Conservation (phyloP, 1,284 basidiomycete genomes). For the Naganishia cerealis region DNA sequence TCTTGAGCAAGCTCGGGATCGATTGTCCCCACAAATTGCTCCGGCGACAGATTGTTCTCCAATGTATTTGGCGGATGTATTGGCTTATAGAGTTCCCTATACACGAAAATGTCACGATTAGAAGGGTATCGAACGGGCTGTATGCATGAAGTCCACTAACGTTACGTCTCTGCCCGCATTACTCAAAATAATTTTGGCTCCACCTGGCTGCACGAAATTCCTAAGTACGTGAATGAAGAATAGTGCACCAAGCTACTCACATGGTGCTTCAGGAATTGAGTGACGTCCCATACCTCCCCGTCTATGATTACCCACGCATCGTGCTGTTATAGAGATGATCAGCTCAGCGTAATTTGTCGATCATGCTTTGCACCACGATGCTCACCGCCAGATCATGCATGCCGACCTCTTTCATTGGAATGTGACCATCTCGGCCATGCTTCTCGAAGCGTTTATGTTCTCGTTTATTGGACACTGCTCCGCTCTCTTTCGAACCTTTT, state of each 20-base stretch:
- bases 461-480: slow-evolving; percentile 12
- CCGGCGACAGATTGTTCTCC: slow-evolving; percentile 49
- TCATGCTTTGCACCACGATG: not conserved
- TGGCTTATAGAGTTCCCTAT: slow-evolving; percentile 39
- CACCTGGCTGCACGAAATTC: slow-evolving; percentile 51
- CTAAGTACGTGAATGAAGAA: not conserved
- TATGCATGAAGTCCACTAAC: slow-evolving; percentile 45
- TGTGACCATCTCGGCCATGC: slow-evolving; percentile 30
- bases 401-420: slow-evolving; percentile 39
- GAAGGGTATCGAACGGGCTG: not conserved
- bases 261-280: slow-evolving; percentile 66
- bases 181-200: slow-evolving; percentile 56
- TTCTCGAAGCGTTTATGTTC: slow-evolving; percentile 11
- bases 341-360: not conserved
- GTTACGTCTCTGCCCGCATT: slow-evolving; percentile 60
- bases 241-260: slow-evolving; percentile 4
- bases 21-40: slow-evolving; percentile 69
- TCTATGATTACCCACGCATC: slow-evolving; percentile 43
- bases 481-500: slow-evolving; percentile 20
- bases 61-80: slow-evolving; percentile 48
- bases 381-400: slow-evolving; percentile 37
- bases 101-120: not conserved
- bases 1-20: slow-evolving; percentile 45
- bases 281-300: slow-evolving; percentile 58
- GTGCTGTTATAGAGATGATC: slow-evolving; percentile 13